phyloP scores from a whole-genome alignment of 2,329 filamentous ascomycete species.

The Monosporascus sp. region DNA sequence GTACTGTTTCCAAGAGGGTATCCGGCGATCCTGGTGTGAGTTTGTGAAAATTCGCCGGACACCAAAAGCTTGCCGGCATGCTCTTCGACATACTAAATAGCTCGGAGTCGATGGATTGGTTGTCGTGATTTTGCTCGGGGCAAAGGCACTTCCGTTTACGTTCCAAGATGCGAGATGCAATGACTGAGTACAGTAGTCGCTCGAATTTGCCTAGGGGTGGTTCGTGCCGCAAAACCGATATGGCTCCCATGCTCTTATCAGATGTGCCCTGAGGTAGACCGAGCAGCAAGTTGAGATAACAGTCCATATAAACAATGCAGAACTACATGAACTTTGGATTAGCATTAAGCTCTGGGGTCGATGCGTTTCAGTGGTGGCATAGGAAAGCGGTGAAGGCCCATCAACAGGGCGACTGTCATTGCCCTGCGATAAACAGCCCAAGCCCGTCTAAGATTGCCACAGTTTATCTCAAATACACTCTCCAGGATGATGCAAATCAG shows the following conservation, averaged over 20 bases:
- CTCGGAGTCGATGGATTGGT: conserved; percentile 28
- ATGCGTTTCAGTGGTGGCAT: conserved; percentile 10
- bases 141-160: conserved; percentile 26
- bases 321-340: conserved; percentile 22
- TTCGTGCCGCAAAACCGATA: conserved; percentile 12
- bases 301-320: conserved; percentile 28
- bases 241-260: conserved; percentile 10
- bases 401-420: conserved; percentile 33
- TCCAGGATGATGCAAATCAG: conserved; percentile 38
- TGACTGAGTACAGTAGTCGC: conserved; percentile 22
- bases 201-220: conserved; percentile 25
- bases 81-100: conserved; percentile 24
- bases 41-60: conserved; percentile 14
- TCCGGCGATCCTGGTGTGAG: no score
- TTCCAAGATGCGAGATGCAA: conserved; percentile 31
- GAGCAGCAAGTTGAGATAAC: conserved; percentile 28
- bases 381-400: conserved; percentile 30
- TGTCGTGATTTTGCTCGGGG: conserved; percentile 14
- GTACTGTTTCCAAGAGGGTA: conserved; percentile 23
- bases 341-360: conserved; percentile 1
- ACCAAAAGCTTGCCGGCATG: conserved; percentile 32
- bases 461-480: conserved; percentile 29
- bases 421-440: conserved; percentile 34
- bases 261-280: conserved; percentile 23
- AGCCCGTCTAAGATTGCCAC: conserved; percentile 33